Percentiles rank a stretch among this genome's conserved stretches.
Conservation (phyloP, 2,329 filamentous ascomycete genomes). For the Pseudocercospora fuligena region DNA sequence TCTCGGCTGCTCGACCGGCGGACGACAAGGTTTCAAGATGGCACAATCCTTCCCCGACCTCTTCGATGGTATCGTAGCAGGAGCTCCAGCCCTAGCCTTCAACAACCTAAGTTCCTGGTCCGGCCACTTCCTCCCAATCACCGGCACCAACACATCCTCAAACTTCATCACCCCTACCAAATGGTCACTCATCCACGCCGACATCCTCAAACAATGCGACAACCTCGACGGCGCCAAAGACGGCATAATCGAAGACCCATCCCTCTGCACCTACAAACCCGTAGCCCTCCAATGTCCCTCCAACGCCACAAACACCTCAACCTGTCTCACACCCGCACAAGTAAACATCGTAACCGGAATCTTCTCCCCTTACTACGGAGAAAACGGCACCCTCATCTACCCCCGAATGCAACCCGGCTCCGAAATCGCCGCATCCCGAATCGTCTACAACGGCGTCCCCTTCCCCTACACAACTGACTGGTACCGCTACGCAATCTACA, state of each 20-base stretch:
- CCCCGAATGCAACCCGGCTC: constrained; percentile 57
- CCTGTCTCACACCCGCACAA: constrained; percentile 51
- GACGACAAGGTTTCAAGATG: constrained; percentile 52
- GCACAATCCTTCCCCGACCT: constrained; percentile 51
- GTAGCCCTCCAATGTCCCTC: constrained; percentile 43
- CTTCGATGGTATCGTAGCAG: constrained; percentile 54
- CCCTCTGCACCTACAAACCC: constrained; percentile 49
- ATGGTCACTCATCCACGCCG: constrained; percentile 48
- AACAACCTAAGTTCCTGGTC: constrained; percentile 49
- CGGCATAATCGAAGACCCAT: constrained; percentile 51
- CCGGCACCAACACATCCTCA: constrained; percentile 42
- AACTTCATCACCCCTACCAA: constrained; percentile 45
- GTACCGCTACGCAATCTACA: constrained; percentile 56
- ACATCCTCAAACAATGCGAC: constrained; percentile 56
- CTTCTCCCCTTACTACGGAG: constrained; percentile 47
- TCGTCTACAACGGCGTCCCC: constrained; percentile 46
- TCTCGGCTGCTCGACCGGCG: constrained; percentile 53
- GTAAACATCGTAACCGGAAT: constrained; percentile 47
- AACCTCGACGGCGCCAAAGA: constrained; percentile 52
- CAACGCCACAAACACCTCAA: constrained; percentile 41
- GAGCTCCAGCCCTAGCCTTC: constrained; percentile 49
- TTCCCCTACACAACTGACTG: constrained; percentile 53
- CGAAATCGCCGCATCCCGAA: constrained; percentile 43
- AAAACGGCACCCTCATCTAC: constrained; percentile 52
- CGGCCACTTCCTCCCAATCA: constrained; percentile 47